These are phyloP conservation scores for Candida smagusa DNA, from an alignment of 1,139 yeast species.

Conservation along the genomic window DNA sequence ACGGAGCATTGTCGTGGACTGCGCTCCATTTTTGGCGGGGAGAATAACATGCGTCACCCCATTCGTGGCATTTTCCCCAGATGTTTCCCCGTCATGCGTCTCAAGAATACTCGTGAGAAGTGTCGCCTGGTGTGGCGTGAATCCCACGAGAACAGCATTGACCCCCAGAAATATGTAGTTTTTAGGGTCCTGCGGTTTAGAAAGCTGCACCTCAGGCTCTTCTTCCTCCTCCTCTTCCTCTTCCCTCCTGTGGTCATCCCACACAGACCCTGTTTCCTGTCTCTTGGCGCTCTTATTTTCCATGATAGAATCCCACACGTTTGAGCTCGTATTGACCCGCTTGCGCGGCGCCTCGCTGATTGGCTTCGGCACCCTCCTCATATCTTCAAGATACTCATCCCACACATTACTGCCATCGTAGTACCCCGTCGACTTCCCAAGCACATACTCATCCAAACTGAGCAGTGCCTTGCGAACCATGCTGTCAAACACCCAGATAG, in stretches of 20 bases:
- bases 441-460: slow-evolving; percentile 42
- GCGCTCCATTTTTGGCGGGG: slow-evolving; percentile 36
- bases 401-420: slow-evolving; percentile 51
- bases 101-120: slow-evolving; percentile 36
- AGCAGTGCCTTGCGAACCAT: slow-evolving; percentile 58
- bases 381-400: slow-evolving; percentile 25
- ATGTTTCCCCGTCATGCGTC: slow-evolving; percentile 40
- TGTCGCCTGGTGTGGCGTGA: slow-evolving; percentile 27
- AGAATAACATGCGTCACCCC: slow-evolving; percentile 38
- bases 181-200: slow-evolving; percentile 3
- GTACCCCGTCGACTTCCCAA: slow-evolving; percentile 30
- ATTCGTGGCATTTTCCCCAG: slow-evolving; percentile 17
- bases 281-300: slow-evolving; percentile 20
- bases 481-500: slow-evolving; percentile 71
- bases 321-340: slow-evolving; percentile 22
- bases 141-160: slow-evolving; percentile 38
- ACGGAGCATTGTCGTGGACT: slow-evolving; percentile 22
- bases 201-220: not conserved
- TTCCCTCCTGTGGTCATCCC: slow-evolving; percentile 23
- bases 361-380: not conserved
- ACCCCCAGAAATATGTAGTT: slow-evolving; percentile 31
- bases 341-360: slow-evolving; percentile 16
- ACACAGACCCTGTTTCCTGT: slow-evolving; percentile 20
- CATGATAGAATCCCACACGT: slow-evolving; percentile 55
- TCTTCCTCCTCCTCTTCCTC: not conserved